These are phyloP conservation scores for Suillus discolor DNA, from an alignment of 768 basidiomycete genomes.

Conservation along the genomic window DNA sequence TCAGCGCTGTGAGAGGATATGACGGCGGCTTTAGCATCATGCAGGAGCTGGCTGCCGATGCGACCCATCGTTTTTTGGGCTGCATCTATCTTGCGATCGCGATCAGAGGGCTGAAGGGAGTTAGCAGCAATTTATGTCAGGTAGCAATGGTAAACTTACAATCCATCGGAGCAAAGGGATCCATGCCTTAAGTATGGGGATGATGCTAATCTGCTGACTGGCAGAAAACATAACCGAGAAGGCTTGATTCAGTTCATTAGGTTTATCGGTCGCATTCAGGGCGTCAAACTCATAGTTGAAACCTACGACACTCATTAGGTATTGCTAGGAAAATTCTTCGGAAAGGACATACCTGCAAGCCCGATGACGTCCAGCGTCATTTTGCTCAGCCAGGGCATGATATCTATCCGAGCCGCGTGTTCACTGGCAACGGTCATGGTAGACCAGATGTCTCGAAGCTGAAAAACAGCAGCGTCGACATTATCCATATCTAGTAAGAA, in stretches of 20 bases:
- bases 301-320: constrained; percentile 25
- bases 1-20: constrained; percentile 20
- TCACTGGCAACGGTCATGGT: constrained; percentile 31
- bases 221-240: constrained; percentile 33
- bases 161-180: constrained; percentile 42
- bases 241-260: constrained; percentile 35
- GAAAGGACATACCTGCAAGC: constrained; percentile 34
- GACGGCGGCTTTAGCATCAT: constrained; percentile 49
- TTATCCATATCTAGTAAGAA: constrained; percentile 11
- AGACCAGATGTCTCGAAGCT: constrained; percentile 56
- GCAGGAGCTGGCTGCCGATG: constrained; percentile 52
- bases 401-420: constrained; percentile 28
- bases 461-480: neutral
- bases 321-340: neutral
- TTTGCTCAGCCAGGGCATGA: constrained; percentile 35
- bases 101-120: constrained; percentile 23
- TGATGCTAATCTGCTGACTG: constrained; percentile 14
- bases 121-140: neutral
- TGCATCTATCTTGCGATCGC: constrained; percentile 17
- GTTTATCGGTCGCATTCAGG: constrained; percentile 24
- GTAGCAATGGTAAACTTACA: constrained; percentile 28
- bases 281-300: constrained; percentile 41
- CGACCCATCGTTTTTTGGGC: constrained; percentile 46
- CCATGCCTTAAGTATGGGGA: constrained; percentile 35
- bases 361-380: constrained; percentile 47